These are phyloP conservation scores for Rubus idaeus DNA, from an alignment of 306 rosid genomes.

Conservation along the genomic window DNA sequence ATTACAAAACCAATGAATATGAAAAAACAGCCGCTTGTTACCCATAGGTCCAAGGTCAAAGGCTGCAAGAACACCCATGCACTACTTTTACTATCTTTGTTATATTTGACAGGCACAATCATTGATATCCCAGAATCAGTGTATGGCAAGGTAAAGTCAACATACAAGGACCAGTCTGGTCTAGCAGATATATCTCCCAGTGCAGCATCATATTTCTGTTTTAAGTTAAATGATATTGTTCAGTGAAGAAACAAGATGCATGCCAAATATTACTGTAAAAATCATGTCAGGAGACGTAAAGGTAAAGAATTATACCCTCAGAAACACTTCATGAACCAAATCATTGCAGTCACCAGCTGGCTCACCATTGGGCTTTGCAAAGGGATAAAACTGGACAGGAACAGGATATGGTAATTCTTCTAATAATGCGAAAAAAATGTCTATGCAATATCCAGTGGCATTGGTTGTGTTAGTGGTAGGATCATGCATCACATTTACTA, in stretches of 20 bases:
- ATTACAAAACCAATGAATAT: constrained; percentile 58
- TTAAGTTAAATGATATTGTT: too few species aligned
- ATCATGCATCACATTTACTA: constrained; percentile 27
- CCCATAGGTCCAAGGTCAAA: constrained; percentile 60
- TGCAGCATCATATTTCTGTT: constrained; percentile 45
- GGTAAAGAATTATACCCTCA: constrained; percentile 31
- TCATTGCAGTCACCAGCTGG: constrained; percentile 25
- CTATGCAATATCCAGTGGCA: constrained; percentile 51
- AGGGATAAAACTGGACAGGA: constrained; percentile 20
- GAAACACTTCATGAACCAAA: constrained; percentile 28
- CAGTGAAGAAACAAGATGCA: too few species aligned
- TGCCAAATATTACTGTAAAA: too few species aligned
- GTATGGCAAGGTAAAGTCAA: not conserved
- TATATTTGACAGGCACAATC: constrained; percentile 46
- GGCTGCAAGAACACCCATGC: constrained; percentile 64
- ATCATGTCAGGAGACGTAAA: too few species aligned
- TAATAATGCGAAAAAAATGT: constrained; percentile 39
- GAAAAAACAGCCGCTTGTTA: constrained; percentile 44
- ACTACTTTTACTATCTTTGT: constrained; percentile 32
- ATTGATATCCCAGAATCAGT: constrained; percentile 53
- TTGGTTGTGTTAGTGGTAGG: constrained; percentile 15
- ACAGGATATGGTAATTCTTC: constrained; percentile 28
- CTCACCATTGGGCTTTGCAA: not conserved
- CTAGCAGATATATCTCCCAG: constrained; percentile 36
- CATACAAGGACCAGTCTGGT: constrained; percentile 30